Base-by-base conservation (phyloP, 768 basidiomycete genomes). In the Sporobolomyces pararoseus region DNA sequence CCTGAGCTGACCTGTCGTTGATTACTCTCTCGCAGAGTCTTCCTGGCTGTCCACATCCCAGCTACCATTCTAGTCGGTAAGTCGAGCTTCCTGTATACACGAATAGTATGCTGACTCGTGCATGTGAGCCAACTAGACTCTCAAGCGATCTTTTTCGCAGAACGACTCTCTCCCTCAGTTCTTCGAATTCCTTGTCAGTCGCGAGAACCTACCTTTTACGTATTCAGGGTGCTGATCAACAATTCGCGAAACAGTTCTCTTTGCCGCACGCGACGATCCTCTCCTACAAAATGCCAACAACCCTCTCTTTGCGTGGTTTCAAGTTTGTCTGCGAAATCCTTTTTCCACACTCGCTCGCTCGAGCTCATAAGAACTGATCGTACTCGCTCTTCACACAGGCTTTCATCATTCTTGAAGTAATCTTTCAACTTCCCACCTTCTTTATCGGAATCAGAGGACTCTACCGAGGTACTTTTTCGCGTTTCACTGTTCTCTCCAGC, bases 401-500 rank as follows among this genome's bases (percentile, higher is more conserved):
- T 27, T 76, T 76, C 71, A 75, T 81, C 58, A 67, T 63, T 32
- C 72, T 80, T 49, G 80, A 81, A 68, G 76, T 74, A 0, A n/a
- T 77, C 42, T 78, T 80, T 46, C 90, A 91, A 76, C 79, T 91
- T 0, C 91, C 91, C 0, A 83, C 87, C 0, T 91, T 91, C 77
- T 74, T 90, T 51, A 66, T 91, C n/a, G 89, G 88, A 17, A 82
- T 84, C 52, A 80, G 80, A 19, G 86, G 84, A 0, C 80, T 89
- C 17, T 87, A 84, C 82, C 82, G 80, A 75, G 84, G 88, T 84
- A 72, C 23, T 55, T 31, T 42, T 17, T 42, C 39, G 10, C 34
- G 27, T 35, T 47, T 32, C 44, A 17, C 31, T 35, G 4, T 29
- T 52, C 31, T 52, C 25, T 52, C 19, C 31, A 29, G 27, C 13